phyloP scores from a whole-genome alignment of 2,329 filamentous ascomycete genomes.

The Ceratocystiopsis minuta region DNA sequence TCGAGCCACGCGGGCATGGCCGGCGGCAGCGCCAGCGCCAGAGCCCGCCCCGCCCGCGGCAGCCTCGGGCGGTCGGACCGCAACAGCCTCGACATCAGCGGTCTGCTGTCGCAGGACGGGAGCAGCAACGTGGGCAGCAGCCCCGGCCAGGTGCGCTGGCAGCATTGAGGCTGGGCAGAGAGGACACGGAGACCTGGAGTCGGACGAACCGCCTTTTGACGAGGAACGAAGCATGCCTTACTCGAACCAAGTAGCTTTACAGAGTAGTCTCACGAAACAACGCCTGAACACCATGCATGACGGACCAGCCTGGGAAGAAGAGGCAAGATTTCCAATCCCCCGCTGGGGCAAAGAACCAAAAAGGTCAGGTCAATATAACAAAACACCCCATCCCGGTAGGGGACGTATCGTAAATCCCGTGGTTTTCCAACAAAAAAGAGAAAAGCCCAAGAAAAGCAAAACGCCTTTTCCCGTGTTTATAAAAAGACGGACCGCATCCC shows the following conservation, averaged over 20 bases:
- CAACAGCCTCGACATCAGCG: constrained; percentile 38
- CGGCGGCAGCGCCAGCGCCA: not conserved
- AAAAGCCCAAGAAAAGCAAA: too few relatives aligned
- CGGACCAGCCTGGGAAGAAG: too few relatives aligned
- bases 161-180: not conserved
- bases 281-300: too few relatives aligned
- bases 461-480: too few relatives aligned
- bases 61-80: constrained; percentile 22
- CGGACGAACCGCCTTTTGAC: too few relatives aligned
- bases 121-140: constrained; percentile 38
- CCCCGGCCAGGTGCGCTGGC: constrained; percentile 30
- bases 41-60: constrained; percentile 15
- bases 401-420: too few relatives aligned
- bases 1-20: not conserved
- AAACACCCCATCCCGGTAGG: not conserved
- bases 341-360: not conserved
- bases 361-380: not conserved
- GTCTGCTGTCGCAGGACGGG: constrained; percentile 36
- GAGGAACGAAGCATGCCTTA: too few relatives aligned
- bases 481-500: too few relatives aligned
- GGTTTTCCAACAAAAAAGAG: too few relatives aligned
- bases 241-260: too few relatives aligned
- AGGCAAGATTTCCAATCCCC: not conserved
- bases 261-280: too few relatives aligned
- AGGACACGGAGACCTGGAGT: not conserved